Evolutionary conservation across 768 basidiomycete species (phyloP), one percentile per base, ranked within the genome.

Genomic region (Trametes cubensis): DNA sequence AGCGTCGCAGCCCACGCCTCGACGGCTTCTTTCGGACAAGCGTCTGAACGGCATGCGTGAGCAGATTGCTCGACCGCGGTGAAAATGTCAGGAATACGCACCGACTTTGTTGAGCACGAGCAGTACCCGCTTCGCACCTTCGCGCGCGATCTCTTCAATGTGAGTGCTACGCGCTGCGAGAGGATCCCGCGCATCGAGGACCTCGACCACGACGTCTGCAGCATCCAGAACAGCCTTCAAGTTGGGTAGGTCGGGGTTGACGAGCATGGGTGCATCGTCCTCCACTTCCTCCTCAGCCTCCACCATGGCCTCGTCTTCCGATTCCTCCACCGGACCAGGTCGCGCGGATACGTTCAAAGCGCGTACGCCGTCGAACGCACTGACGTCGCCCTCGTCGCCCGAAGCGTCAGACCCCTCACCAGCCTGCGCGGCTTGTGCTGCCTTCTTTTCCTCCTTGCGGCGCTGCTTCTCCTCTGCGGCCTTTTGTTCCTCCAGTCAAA

Each of bases 81-180:
- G 44, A 40, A 44, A 30, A 6, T 55, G 42, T 54, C 55, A n/a
- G 44, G 55, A 15, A 38, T 50, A 79, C 88, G 60, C 67, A 92
- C 94, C 94, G 66, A 89, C 88, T 79, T 97, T 97, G 74, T 90
- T 95, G 56, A 97, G 73, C 18, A 95, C 78, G n/a, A 94, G 74
- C 20, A 88, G 67, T 14, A 89, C 74, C 72, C 74, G 79, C 68
- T 81, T 81, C 62, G 73, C 82, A 42, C 62, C 72, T 46, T 72
- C 78, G 46, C 77, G 76, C 39, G 74, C 73, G 20, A 77, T 74
- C 50, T 87, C 72, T 71, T 95, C 92, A 52, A 93, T 59, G 61
- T 81, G 80, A 34, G 72, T 71, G 68, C 88, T 91, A 53, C 93
- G 80, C 70, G 83, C 87, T 20, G 89, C 79, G 13, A 83, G 72